These are phyloP conservation scores for Mortierella sp. DNA, from an alignment of 371 early-diverging fungal species.

Conservation along the genomic window DNA sequence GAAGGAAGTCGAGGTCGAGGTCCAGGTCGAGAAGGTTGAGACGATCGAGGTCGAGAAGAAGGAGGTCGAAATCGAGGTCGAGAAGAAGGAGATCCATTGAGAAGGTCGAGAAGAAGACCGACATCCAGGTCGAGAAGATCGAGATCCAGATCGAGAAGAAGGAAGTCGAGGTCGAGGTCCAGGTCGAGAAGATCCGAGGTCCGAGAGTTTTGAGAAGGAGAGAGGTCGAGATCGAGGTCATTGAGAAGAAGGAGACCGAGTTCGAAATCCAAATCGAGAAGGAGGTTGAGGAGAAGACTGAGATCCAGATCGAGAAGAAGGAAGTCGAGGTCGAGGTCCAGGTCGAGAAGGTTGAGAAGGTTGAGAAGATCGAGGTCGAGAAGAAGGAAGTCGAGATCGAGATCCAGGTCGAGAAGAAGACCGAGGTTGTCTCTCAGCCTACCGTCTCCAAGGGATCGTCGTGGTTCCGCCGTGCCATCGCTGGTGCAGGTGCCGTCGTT, in stretches of 20 bases:
- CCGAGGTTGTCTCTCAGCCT: constrained; percentile 11
- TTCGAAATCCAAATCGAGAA: no score
- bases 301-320: neutral
- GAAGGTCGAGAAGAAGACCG: no score
- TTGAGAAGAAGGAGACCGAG: constrained; percentile 11
- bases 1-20: constrained; percentile 14
- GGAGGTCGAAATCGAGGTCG: neutral
- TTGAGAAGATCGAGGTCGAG: no score
- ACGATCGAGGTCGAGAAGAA: constrained; percentile 3
- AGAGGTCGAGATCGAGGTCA: constrained; percentile 7
- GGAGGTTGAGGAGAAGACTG: constrained; percentile 2
- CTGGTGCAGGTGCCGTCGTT: constrained; percentile 16
- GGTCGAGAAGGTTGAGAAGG: constrained; percentile 4
- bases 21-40: constrained; percentile 9
- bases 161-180: neutral
- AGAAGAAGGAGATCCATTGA: no score
- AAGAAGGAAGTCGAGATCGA: constrained; percentile 6
- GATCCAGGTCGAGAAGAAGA: neutral
- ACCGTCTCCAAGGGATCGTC: constrained; percentile 23
- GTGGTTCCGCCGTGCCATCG: constrained; percentile 29
- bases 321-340: neutral
- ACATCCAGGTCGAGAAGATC: no score
- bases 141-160: no score
- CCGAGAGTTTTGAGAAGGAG: no score
- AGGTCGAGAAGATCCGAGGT: no score